Evolutionary conservation across 768 basidiomycete species (phyloP).

Genomic region (Termitomyces titanicus): DNA sequence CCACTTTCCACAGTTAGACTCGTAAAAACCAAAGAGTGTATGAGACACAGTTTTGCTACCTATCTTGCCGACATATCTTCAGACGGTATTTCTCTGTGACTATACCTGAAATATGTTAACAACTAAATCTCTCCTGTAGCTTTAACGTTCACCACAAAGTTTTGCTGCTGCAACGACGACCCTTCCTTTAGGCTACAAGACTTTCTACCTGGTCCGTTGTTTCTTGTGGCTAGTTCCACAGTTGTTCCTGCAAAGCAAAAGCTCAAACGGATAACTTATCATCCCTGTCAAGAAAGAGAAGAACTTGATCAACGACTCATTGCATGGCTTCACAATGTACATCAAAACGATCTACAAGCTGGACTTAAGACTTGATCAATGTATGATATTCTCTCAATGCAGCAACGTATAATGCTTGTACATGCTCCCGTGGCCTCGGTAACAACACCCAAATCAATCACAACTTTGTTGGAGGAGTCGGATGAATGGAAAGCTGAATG

Average conservation of each 20-base stretch:
- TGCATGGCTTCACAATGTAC: slow-evolving; percentile 13
- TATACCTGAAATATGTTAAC: not conserved
- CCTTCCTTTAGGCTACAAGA: not conserved
- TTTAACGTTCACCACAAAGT: not conserved
- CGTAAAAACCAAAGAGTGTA: slow-evolving; percentile 2
- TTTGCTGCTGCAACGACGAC: slow-evolving; percentile 5
- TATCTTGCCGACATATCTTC: slow-evolving; percentile 1
- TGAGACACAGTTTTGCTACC: not conserved
- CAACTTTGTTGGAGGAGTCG: slow-evolving; percentile 12
- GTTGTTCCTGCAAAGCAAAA: not conserved
- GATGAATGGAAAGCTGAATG: slow-evolving; percentile 21
- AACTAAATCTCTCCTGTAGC: not conserved
- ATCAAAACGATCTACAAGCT: not conserved
- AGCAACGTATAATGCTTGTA: slow-evolving; percentile 9
- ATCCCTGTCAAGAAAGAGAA: slow-evolving; percentile 1
- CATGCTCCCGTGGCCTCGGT: not conserved
- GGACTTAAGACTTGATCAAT: slow-evolving; percentile 3
- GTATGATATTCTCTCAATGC: slow-evolving; percentile 16
- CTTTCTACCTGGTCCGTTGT: not conserved
- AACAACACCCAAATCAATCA: slow-evolving; percentile 2
- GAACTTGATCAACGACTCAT: slow-evolving; percentile 16
- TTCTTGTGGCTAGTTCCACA: not conserved
- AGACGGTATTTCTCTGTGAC: not conserved
- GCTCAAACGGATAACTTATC: slow-evolving; percentile 3
- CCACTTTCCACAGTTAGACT: slow-evolving; percentile 4